Conservation (phyloP, 371 early-diverging fungal species). For the Mucor piriformis region DNA sequence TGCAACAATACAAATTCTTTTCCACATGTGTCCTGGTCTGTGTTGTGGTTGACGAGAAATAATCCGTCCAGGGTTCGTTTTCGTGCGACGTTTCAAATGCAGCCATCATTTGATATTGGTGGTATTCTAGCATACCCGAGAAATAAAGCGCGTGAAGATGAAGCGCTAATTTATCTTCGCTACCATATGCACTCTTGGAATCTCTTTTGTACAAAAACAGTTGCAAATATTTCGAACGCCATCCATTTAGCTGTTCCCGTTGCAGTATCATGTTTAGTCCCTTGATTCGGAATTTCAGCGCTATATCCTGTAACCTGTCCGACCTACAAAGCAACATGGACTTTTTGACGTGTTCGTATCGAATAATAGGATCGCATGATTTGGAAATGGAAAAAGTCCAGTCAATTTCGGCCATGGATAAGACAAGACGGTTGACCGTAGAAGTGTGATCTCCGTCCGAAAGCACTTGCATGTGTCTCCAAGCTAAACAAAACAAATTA, state of each 20-base stretch:
- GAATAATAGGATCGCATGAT: conserved; percentile 17
- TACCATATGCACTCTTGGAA: not conserved
- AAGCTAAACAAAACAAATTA: conserved; percentile 26
- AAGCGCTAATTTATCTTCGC: conserved; percentile 11
- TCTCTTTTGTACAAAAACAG: conserved; percentile 8
- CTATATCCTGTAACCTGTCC: not conserved
- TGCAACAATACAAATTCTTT: conserved; percentile 22
- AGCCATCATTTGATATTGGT: conserved; percentile 32
- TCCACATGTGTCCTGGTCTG: conserved; percentile 17
- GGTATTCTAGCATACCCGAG: conserved; percentile 22
- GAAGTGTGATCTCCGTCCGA: conserved; percentile 3
- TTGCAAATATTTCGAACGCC: conserved; percentile 8
- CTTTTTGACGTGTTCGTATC: not conserved
- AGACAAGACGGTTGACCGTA: conserved; percentile 10
- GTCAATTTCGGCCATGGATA: conserved; percentile 28
- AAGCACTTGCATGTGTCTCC: conserved; percentile 20
- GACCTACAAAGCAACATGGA: not conserved
- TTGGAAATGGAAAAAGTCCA: conserved; percentile 17
- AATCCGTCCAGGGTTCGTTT: conserved; percentile 24
- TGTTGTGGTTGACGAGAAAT: conserved; percentile 18
- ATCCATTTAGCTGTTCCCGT: conserved; percentile 2
- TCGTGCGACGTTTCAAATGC: conserved; percentile 11
- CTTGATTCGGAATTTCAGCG: conserved; percentile 6
- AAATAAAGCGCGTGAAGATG: conserved; percentile 31
- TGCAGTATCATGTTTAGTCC: conserved; percentile 1